These are phyloP conservation scores for Liquidambar formosana DNA, from an alignment of 164 flowering plant genomes.

Conservation along the genomic window DNA sequence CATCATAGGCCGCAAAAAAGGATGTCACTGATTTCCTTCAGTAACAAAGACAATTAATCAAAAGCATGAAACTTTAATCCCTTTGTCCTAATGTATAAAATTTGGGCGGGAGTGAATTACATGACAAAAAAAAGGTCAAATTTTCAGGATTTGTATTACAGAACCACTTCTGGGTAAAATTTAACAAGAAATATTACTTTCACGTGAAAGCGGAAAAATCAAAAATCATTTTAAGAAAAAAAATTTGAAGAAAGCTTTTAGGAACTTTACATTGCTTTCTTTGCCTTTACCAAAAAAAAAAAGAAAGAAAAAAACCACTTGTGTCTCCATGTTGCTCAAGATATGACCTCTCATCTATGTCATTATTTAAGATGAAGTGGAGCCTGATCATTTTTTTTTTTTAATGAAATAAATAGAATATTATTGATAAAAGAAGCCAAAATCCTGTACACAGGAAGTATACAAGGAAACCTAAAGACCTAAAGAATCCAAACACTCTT, in stretches of 20 bases:
- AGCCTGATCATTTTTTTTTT: no score
- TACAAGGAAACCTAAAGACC: no score
- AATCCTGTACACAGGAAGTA: no score
- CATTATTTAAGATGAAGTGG: no score
- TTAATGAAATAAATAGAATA: no score
- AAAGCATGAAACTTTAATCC: slow-evolving; percentile 1
- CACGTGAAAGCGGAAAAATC: neutral
- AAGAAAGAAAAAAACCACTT: no score
- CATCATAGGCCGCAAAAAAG: slow-evolving; percentile 93
- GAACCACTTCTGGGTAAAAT: neutral
- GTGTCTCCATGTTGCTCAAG: no score
- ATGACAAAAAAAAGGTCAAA: neutral
- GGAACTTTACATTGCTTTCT: no score
- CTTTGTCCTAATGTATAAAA: neutral
- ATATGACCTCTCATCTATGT: no score
- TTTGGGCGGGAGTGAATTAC: neutral
- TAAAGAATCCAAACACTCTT: no score
- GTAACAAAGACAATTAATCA: slow-evolving; percentile 2
- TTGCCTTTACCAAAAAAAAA: no score
- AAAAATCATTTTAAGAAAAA: neutral
- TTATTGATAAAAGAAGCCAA: no score
- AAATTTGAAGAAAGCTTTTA: neutral
- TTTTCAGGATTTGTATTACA: neutral
- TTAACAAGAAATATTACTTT: neutral
- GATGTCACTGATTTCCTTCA: slow-evolving; percentile 87